Base-by-base conservation (phyloP, 306 rosid genomes). In the Cicer pinnatifidum region DNA sequence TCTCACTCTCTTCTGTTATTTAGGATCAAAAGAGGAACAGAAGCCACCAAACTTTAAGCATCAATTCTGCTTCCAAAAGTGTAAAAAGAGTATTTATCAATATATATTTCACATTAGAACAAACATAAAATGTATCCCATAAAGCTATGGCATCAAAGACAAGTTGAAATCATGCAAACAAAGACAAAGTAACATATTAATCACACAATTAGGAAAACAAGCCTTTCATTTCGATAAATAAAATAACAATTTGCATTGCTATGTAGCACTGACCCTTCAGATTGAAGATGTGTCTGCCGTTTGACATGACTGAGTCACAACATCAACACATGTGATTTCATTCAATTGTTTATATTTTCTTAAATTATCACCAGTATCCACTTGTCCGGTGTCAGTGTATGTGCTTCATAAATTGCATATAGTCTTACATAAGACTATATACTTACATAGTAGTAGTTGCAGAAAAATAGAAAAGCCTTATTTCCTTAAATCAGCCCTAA, bases 1-100 rank as follows among this genome's bases (percentile, higher is more conserved):
- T 72, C 52, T 77, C 90, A 86, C 82, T 16, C 41, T 82, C 70
- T 81, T 84, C 87, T 43, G 84, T 53, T 67, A 74, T 75, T 77
- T 45, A 58, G 77, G 67, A 73, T 74, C 38, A 60, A 54, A 72
- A 38, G 41, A 75, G 74, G 61, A 61, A 72, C 78, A 73, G 57
- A 39, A 10, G 9, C 66, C 40, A 73, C 65, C 65, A 52, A 0
- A 78, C 35, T 61, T 47, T 48, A 64, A 40, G 45, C 44, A 17
- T 20, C 47, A 45, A 62, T 69, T 68, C 72, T 41, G 78, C 80
- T 15, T 15, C 57, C 47, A 72, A 75, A 79, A 46, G 71, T 17
- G 16, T 28, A 71, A 74, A 47, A 45, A 52, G 16, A 54, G 75
- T 8, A 69, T 1, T 8, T 9, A 16, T 1, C 8, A 65, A 23